Evolutionary conservation across 768 basidiomycete genomes (phyloP), one percentile per base, ranked within the genome.

Genomic region (Collybia sordida): DNA sequence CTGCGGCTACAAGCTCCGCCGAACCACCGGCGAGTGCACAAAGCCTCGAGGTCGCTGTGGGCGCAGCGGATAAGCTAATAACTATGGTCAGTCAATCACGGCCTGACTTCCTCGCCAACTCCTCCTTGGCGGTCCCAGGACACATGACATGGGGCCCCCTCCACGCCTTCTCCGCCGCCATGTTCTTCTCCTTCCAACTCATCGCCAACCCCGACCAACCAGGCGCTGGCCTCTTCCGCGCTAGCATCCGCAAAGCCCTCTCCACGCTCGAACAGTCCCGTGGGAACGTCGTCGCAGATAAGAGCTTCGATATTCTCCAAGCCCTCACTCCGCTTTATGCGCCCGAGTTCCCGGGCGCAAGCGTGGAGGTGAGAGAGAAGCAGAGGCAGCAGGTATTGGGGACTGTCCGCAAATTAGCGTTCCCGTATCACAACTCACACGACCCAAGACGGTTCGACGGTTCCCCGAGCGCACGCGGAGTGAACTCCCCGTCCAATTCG

Each of bases 121-220:
- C 81, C 12, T 78, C 85, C 15, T 69, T 85, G 51, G 81, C 86
- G 7, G 86, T 90, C 6, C 88, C 88, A 27, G 88, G 87, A 2
- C 90, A 93, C 66, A 84, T 92, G 79, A 83, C 82, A 57, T 90
- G 88, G 84, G 85, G 85, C 3, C 87, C 89, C 0, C 88, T 87
- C 70, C 89, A 93, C 61, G 82, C 86, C 57, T 92, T 92, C 72
- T 85, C 85, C 42, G 88, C 90, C 17, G 88, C 88, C 42, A 90
- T 92, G 85, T 92, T 92, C 70, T 90, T 92, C 78, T 87, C 88
- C n/a, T 91, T 91, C 70, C 89, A 92, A 59, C 78, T 92, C 42
- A 85, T 91, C 59, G 79, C 84, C 28, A 85, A 88, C 58, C 86
- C 88, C 44, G 87, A 88, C 53, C 88, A 90, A 55, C 85, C 86